Evolutionary conservation across 305 asterid species (phyloP).

Genomic region (Lippia alba): DNA sequence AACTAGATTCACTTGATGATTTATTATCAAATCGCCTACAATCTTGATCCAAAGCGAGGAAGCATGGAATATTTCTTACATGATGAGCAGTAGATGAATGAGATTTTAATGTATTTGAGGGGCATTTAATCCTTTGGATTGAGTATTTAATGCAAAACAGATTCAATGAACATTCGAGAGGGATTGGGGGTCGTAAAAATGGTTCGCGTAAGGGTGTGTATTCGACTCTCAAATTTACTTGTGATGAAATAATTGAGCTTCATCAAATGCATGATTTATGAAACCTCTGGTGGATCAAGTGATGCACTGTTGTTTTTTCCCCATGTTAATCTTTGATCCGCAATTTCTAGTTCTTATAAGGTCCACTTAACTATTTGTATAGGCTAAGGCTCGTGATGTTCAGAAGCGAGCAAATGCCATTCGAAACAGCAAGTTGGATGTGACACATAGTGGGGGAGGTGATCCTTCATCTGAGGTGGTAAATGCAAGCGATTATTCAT

Average conservation of each 20-base stretch:
- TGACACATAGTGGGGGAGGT: constrained; percentile 41
- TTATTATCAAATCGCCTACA: neutral
- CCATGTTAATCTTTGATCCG: constrained; percentile 1
- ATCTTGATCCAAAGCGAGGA: neutral
- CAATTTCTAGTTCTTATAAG: constrained; percentile 23
- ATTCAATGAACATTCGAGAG: neutral
- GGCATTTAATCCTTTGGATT: constrained; percentile 3
- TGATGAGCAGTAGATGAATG: neutral
- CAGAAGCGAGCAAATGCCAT: constrained; percentile 50
- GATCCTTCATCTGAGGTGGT: constrained; percentile 68
- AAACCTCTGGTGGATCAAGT: constrained; percentile 20
- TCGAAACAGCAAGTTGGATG: constrained; percentile 45
- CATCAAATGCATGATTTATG: neutral
- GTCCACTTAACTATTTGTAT: constrained; percentile 27
- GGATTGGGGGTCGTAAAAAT: neutral
- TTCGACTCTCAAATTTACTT: neutral
- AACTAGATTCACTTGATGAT: neutral
- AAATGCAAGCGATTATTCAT: constrained; percentile 48
- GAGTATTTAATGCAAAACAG: neutral
- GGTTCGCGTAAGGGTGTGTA: no score
- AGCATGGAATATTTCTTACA: neutral
- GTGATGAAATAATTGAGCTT: constrained; percentile 17
- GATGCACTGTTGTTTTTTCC: constrained; percentile 19
- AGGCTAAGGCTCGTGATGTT: constrained; percentile 41
- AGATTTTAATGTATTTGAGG: neutral